A percentile compares a stretch with the other conserved stretches of the same genome.
These are phyloP conservation scores for Fusarium austroafricanum DNA, from an alignment of 2,329 filamentous ascomycete genomes.

Conservation along the genomic window DNA sequence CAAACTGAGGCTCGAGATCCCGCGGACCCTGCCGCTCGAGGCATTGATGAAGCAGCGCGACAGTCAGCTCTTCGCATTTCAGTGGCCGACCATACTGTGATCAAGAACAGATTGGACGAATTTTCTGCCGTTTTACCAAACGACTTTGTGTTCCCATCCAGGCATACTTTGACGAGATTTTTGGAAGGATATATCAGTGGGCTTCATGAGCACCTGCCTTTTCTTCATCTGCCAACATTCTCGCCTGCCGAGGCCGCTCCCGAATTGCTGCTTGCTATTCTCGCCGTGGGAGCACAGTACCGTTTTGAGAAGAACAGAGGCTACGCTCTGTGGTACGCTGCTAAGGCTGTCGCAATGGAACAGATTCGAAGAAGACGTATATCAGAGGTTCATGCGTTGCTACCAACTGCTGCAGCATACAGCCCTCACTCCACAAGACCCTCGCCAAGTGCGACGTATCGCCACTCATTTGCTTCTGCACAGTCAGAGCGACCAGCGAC, in stretches of 20 bases:
- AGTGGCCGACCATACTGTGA: conserved; percentile 64
- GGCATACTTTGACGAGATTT: conserved; percentile 75
- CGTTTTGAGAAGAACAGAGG: conserved; percentile 70
- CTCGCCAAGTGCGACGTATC: conserved; percentile 67
- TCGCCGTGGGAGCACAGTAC: conserved; percentile 76
- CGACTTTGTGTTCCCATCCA: conserved; percentile 75
- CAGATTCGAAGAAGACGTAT: conserved; percentile 69
- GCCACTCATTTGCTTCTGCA: conserved; percentile 69
- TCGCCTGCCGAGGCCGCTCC: conserved; percentile 72
- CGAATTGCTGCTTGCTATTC: conserved; percentile 74
- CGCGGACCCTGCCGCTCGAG: conserved; percentile 40
- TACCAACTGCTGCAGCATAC: conserved; percentile 68
- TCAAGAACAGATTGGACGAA: conserved; percentile 69
- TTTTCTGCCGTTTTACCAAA: conserved; percentile 69
- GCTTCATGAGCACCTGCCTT: conserved; percentile 68
- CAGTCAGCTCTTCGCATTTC: conserved; percentile 62
- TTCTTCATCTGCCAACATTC: conserved; percentile 76
- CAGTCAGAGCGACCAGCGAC: conserved; percentile 68
- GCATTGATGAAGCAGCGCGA: conserved; percentile 49
- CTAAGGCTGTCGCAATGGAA: conserved; percentile 67
- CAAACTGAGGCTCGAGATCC: conserved; percentile 63
- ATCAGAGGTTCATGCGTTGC: conserved; percentile 66
- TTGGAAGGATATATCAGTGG: conserved; percentile 77
- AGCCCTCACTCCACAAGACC: conserved; percentile 70
- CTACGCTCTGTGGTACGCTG: conserved; percentile 71